phyloP scores from a whole-genome alignment of 306 rosid genomes.

The Quercus dentata region DNA sequence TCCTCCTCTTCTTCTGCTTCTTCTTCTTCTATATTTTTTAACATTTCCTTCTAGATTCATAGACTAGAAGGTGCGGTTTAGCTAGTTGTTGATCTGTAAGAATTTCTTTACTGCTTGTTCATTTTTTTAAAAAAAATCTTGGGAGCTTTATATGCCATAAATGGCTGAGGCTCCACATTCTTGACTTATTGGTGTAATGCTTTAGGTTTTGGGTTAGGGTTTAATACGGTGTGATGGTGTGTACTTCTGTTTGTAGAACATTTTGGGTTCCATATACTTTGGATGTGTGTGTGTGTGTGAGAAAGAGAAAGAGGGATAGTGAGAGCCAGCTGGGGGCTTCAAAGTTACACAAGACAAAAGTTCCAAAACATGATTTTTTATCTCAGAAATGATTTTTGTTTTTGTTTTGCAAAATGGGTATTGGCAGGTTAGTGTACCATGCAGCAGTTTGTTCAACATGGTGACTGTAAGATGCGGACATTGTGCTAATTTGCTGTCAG shows the following conservation, averaged over 20 bases:
- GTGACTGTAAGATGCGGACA: constrained; percentile 98
- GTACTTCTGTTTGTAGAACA: neutral
- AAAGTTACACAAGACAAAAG: neutral
- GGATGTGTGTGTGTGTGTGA: neutral
- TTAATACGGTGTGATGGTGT: neutral
- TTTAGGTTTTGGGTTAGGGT: neutral
- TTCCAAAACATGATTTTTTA: neutral
- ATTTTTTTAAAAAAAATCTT: neutral
- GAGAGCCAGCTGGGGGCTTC: neutral
- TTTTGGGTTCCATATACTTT: neutral
- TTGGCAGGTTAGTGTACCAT: constrained; percentile 93
- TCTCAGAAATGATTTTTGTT: neutral
- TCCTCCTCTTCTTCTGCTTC: neutral
- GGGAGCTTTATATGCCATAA: neutral
- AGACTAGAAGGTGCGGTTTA: neutral
- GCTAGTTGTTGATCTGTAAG: neutral
- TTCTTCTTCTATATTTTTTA: neutral
- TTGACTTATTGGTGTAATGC: neutral
- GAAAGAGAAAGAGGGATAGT: neutral
- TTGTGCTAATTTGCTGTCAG: constrained; percentile 85
- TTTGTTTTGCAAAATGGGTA: constrained; percentile 17
- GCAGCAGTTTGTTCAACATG: constrained; percentile 51
- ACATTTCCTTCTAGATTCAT: neutral
- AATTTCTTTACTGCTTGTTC: neutral
- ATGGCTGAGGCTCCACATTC: neutral